Evolutionary conservation across 345 rosid species (phyloP), one percentile per base, ranked within the genome.

Genomic region (Lagerstroemia speciosa): DNA sequence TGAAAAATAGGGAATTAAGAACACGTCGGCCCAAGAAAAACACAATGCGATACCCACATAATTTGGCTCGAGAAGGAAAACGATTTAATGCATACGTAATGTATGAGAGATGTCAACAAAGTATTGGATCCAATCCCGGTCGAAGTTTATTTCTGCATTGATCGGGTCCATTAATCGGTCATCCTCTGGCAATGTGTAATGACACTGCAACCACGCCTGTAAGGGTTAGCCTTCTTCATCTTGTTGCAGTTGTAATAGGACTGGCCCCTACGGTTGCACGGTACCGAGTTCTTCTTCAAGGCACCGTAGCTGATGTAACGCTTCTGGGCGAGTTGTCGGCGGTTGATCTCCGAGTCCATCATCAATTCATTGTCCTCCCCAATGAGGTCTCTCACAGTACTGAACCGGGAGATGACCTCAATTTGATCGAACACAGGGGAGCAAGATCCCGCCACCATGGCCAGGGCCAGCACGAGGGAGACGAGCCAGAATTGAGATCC

Each of bases 191-290:
- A 86, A 69, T 68, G 79, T 0, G 90, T 82, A 43, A 86, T 73
- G 53, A n/a, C 70, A 41, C 86, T 77, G 79, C 90, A 86, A 1
- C 87, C 87, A 62, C 87, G 83, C 0, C 57, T 75, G 64, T 82
- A 86, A 60, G 85, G 88, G 74, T 86, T 86, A 52, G 83, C 85
- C 69, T 24, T 67, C 17, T 41, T 69, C 67, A 73, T 64, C 62
- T 30, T 38, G 8, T 57, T 64, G 70, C 91, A 86, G 60, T 81
- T 77, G 63, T 86, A 86, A 80, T 84, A 84, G 55, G 88, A 86
- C 3, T 65, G 36, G 62, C 91, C 88, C 19, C 82, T 78, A 36
- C 68, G 67, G 61, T 50, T 73, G 67, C 88, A 84, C 2, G 91
- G 91, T 2, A 79, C 75, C 24, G 65, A 53, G 72, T 80, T 66